These are phyloP conservation scores for Eucalyptus victrix DNA, from an alignment of 345 rosid species.

Conservation along the genomic window DNA sequence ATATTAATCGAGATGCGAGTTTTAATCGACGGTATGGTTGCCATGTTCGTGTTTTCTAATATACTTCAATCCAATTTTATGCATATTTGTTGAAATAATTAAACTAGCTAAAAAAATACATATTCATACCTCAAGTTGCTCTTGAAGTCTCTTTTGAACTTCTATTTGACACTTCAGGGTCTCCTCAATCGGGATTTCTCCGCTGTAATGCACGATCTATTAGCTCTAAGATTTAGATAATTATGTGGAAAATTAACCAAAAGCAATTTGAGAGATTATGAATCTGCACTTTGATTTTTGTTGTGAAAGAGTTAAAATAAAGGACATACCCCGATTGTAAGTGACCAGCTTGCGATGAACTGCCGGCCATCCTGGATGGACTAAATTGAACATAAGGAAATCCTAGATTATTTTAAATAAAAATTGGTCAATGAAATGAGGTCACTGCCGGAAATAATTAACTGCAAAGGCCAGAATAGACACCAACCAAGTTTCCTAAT, in stretches of 20 bases:
- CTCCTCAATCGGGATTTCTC: conserved; percentile 40
- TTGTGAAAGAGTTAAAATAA: neutral
- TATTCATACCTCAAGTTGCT: conserved; percentile 56
- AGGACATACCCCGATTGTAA: neutral
- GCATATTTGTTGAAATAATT: neutral
- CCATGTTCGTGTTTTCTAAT: neutral
- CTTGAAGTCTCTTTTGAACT: conserved; percentile 45
- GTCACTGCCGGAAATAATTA: neutral
- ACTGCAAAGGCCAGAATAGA: neutral
- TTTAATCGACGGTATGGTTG: neutral
- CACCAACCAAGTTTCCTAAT: neutral
- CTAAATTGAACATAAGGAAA: neutral
- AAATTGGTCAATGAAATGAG: neutral
- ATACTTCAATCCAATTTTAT: neutral
- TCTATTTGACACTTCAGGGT: conserved; percentile 35
- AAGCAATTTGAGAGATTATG: neutral
- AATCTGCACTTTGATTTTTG: neutral
- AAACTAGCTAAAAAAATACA: neutral
- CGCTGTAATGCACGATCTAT: neutral
- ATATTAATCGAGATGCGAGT: neutral
- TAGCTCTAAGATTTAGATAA: neutral
- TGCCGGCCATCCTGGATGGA: neutral
- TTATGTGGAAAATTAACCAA: neutral
- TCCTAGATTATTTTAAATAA: neutral
- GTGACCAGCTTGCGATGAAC: neutral